phyloP scores from a whole-genome alignment of 225 moss, liverwort and hornwort species.

The Pseudisothecium myosuroides region DNA sequence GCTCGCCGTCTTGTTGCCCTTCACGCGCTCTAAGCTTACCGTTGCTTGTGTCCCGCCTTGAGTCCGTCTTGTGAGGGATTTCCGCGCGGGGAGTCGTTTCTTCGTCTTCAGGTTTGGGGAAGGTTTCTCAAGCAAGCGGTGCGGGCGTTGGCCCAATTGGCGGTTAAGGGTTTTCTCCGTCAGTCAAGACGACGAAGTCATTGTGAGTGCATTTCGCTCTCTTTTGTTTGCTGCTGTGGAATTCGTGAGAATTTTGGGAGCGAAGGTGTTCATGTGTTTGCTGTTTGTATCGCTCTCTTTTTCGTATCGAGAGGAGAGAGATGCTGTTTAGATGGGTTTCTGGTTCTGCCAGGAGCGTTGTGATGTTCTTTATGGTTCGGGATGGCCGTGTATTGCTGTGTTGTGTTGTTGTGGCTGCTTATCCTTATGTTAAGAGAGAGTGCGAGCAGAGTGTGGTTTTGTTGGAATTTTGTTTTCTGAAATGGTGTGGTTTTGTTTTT shows the following conservation, averaged over 20 bases:
- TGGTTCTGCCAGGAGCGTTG: background rate
- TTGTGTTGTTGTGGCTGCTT: too few species aligned
- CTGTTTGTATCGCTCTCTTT: background rate
- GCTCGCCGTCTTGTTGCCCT: background rate
- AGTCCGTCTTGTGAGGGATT: background rate
- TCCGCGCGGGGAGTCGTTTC: background rate
- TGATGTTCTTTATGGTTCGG: too few species aligned
- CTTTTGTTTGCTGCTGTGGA: background rate
- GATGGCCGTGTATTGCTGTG: background rate
- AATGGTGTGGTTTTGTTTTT: background rate
- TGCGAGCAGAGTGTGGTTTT: background rate
- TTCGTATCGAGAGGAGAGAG: background rate
- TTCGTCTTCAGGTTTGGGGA: background rate
- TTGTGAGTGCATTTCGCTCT: background rate
- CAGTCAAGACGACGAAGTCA: constrained; percentile 49
- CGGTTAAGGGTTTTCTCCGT: constrained; percentile 4
- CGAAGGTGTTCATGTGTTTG: background rate
- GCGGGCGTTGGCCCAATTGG: background rate
- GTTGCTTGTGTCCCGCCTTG: background rate
- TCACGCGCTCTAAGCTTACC: background rate
- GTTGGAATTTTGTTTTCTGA: background rate
- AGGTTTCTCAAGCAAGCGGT: background rate
- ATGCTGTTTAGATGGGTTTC: background rate
- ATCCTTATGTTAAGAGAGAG: background rate
- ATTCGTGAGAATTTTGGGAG: background rate